Evolutionary conservation across 2,329 filamentous ascomycete genomes (phyloP), one percentile per base, ranked within the genome.

Genomic region (Penicillium sp.): DNA sequence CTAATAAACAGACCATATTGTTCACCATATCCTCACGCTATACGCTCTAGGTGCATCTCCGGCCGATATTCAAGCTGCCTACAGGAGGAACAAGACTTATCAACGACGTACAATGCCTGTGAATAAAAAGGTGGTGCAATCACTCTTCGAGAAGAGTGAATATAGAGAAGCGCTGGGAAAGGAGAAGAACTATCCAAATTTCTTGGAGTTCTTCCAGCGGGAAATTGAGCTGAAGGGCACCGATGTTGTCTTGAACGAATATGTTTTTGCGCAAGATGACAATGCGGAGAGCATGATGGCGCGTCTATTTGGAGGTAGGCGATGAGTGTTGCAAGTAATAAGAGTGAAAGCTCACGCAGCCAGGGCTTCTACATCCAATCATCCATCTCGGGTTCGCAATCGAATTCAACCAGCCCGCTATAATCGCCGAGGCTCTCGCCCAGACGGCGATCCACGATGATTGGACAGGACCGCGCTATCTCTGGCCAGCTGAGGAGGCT

Each of bases 311-410:
- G 85, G 84, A 17, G 89, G 88, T 84, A 72, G 64, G 77, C 3
- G 7, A 31, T 46, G 9, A 17, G 6, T n/a, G 30, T 62, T n/a
- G 44, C 41, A 23, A 56, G 54, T 4, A 35, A n/a, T 9, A 7
- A 23, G 7, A 19, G 29, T 60, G 51, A 30, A 7, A 13, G 26
- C 8, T 41, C 0, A 3, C 5, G 7, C n/a, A 9, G n/a, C 5
- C 60, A 85, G 88, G 90, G 0, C 84, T 94, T 65, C 69, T 93
- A 2, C 92, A 96, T 71, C 92, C 92, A 2, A 79, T 95, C 17
- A 93, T 97, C 65, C 92, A 96, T 73, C 84, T 96, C 21, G 91
- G 92, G 53, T 96, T 92, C 72, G 93, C 91, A 5, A 73, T 97
- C 41, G 92, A 96, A 73, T 96, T 92, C 80, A 75, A 84, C 9